Evolutionary conservation across 2,329 filamentous ascomycete genomes (phyloP).

Genomic region (Ascochyta koolunga): DNA sequence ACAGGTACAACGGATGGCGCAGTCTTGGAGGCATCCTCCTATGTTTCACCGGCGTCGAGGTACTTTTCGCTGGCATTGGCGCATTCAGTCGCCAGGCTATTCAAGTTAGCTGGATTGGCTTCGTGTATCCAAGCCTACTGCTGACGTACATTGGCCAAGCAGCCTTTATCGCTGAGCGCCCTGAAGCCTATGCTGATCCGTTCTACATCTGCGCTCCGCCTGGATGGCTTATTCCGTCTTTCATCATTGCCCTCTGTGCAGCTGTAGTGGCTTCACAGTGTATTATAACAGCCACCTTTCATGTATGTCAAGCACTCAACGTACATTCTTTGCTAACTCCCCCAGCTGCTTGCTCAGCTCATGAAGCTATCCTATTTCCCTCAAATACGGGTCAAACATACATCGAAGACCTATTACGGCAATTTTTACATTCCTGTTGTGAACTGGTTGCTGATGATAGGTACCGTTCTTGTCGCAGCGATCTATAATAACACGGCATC

Average conservation of each 20-base stretch:
- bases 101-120: slow-evolving; percentile 75
- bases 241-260: slow-evolving; percentile 72
- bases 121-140: slow-evolving; percentile 70
- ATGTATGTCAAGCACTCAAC: slow-evolving; percentile 49
- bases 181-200: slow-evolving; percentile 70
- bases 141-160: slow-evolving; percentile 75
- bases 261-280: slow-evolving; percentile 79
- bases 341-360: slow-evolving; percentile 67
- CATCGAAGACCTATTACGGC: slow-evolving; percentile 71
- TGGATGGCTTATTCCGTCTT: slow-evolving; percentile 70
- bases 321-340: slow-evolving; percentile 24
- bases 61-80: slow-evolving; percentile 77
- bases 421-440: slow-evolving; percentile 78
- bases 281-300: slow-evolving; percentile 78
- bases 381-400: slow-evolving; percentile 75
- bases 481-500: slow-evolving; percentile 71
- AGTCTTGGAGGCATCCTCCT: slow-evolving; percentile 73
- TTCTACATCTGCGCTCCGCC: slow-evolving; percentile 75
- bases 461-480: slow-evolving; percentile 73
- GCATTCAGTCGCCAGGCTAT: slow-evolving; percentile 74
- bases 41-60: slow-evolving; percentile 76
- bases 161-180: slow-evolving; percentile 68
- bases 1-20: slow-evolving; percentile 66
- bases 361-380: slow-evolving; percentile 79
- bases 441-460: slow-evolving; percentile 79